Evolutionary conservation across 2,329 filamentous ascomycete species (phyloP).

Genomic region (Cercospora canescens): DNA sequence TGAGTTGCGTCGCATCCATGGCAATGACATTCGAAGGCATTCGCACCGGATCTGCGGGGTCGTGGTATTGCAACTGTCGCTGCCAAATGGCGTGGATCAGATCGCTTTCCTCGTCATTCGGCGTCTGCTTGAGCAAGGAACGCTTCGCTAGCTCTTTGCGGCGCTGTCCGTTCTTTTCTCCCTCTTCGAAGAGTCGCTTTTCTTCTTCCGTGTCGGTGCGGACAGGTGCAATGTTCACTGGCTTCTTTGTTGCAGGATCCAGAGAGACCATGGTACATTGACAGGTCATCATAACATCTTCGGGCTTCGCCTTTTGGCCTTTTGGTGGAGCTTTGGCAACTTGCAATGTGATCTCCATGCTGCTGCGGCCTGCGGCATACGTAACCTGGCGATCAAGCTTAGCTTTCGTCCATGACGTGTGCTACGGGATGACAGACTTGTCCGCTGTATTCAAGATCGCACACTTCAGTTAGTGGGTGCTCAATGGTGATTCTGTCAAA

Average conservation of each 20-base stretch:
- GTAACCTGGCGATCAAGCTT: slow-evolving; percentile 47
- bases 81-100: slow-evolving; percentile 75
- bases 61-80: slow-evolving; percentile 64
- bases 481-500: slow-evolving; percentile 67
- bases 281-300: slow-evolving; percentile 69
- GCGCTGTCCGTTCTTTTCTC: slow-evolving; percentile 65
- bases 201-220: slow-evolving; percentile 65
- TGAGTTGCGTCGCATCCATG: slow-evolving; percentile 64
- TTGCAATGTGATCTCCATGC: slow-evolving; percentile 72
- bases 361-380: slow-evolving; percentile 71
- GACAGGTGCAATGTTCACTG: slow-evolving; percentile 62
- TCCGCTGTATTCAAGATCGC: slow-evolving; percentile 72
- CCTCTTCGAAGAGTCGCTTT: slow-evolving; percentile 60
- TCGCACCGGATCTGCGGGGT: slow-evolving; percentile 55
- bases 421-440: slow-evolving; percentile 32
- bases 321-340: slow-evolving; percentile 66
- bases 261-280: slow-evolving; percentile 77
- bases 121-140: slow-evolving; percentile 65
- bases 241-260: slow-evolving; percentile 66
- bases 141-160: slow-evolving; percentile 64
- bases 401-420: not conserved
- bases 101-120: slow-evolving; percentile 69
- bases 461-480: slow-evolving; percentile 73
- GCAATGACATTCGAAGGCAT: slow-evolving; percentile 60
- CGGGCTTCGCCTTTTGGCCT: slow-evolving; percentile 56